These are phyloP conservation scores for Cytospora piceicola DNA, from an alignment of 2,329 filamentous ascomycete species.

Conservation along the genomic window DNA sequence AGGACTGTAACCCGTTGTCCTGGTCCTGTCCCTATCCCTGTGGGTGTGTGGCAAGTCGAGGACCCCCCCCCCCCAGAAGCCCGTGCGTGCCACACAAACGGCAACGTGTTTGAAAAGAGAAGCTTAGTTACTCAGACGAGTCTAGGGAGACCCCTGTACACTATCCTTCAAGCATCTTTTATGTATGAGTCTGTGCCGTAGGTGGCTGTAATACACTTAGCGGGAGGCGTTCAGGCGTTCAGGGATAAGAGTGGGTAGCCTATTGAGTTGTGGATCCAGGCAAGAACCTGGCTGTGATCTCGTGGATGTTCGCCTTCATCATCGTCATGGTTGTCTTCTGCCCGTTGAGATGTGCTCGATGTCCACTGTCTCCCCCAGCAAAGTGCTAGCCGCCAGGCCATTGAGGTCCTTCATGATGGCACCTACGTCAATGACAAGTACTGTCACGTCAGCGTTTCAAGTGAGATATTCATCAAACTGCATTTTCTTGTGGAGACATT, in stretches of 20 bases:
- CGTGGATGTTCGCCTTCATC: conserved; percentile 1
- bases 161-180: conserved; percentile 7
- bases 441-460: conserved; percentile 8
- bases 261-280: conserved; percentile 20
- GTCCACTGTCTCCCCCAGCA: conserved; percentile 15
- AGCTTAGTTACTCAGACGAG: neutral
- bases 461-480: neutral
- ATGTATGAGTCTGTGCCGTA: neutral
- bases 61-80: conserved; percentile 2
- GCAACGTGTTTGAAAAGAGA: conserved; percentile 1
- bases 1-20: too few relatives aligned
- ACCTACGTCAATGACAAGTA: conserved; percentile 2
- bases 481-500: too few relatives aligned
- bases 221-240: conserved; percentile 1
- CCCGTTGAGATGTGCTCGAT: neutral
- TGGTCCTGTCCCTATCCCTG: neutral
- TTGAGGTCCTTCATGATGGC: conserved; percentile 10
- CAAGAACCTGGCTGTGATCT: conserved; percentile 16
- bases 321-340: conserved; percentile 8
- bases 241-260: neutral
- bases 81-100: conserved; percentile 14
- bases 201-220: neutral
- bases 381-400: neutral
- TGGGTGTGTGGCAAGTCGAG: neutral
- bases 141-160: conserved; percentile 4